Base-by-base conservation (phyloP, 345 rosid species). In the Theobroma cacao region DNA sequence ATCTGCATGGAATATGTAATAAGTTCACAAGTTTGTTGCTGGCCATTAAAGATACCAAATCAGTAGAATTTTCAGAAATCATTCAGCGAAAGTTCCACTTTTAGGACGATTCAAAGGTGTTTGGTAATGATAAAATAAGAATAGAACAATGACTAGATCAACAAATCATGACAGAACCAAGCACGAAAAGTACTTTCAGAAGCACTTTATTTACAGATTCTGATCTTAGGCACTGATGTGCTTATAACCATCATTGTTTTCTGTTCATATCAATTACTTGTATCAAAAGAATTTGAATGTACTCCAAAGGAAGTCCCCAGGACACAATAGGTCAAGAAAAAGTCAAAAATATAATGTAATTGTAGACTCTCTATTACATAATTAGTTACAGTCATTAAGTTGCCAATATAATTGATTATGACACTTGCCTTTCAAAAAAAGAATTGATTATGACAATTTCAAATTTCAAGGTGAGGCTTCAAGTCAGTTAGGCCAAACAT, bases 1-100 rank as follows among this genome's bases (percentile, higher is more conserved):
- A 97, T 97, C 99, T 97, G 91, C 84, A 88, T 20, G 53, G 79
- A 36, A 80, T 5, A 70, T 69, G 60, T 43, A 79, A 53, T 31
- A 78, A 60, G 58, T 72, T 47, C 56, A 22, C 33, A 78, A 74
- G 69, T 50, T 59, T 69, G 50, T 68, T 69, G 47, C 60, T 50
- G n/a, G 61, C 22, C 18, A 48, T 12, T 52, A 66, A 31, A 33
- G 68, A 75, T 38, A 66, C 50, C 17, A 43, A 76, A 50, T 28
- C 58, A 28, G 20, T 9, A 53, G 28, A 70, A 17, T 40, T 56
- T 40, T 12, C 9, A 33, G 20, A 53, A 55, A 74, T 33, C 65
- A 73, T 70, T 75, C 53, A 56, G 22, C 12, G 31, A 12, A 59
- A 72, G 18, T 15, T 74, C 60, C 30, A 43, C 14, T 69, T 31